Evolutionary conservation across 352 stramenopile genomes (phyloP).

Genomic region (Phytopythium delawarense): DNA sequence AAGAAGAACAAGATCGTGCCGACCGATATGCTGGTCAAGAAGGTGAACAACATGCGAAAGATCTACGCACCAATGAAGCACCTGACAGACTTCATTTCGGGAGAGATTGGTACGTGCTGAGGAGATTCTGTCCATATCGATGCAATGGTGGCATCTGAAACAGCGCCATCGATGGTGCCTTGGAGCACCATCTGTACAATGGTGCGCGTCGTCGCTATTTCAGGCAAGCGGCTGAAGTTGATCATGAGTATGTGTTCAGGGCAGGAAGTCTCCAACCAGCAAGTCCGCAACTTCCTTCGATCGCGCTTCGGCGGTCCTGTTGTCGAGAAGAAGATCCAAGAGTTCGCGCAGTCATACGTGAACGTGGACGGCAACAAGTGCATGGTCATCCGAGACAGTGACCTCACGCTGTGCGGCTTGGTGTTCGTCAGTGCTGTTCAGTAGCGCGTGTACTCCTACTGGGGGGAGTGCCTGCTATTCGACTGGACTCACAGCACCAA

Average conservation of each 20-base stretch:
- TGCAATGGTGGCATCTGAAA: neutral
- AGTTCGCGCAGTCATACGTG: neutral
- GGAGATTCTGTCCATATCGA: neutral
- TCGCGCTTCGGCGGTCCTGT: neutral
- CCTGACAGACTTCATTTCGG: neutral
- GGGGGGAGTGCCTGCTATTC: slow-evolving; percentile 14
- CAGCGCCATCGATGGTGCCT: no score
- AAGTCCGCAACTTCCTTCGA: neutral
- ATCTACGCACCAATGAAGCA: neutral
- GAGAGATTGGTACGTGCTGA: neutral
- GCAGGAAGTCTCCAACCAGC: neutral
- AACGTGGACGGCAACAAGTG: neutral
- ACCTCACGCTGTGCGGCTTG: slow-evolving; percentile 8
- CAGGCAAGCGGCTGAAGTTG: no score
- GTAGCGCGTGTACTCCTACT: slow-evolving; percentile 8
- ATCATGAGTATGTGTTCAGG: neutral
- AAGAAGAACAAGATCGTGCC: slow-evolving; percentile 1
- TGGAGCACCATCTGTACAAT: neutral
- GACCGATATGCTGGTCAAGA: neutral
- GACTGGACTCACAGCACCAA: slow-evolving; percentile 24
- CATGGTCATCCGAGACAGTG: slow-evolving; percentile 8
- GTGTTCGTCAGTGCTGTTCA: slow-evolving; percentile 13
- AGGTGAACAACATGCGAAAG: no score
- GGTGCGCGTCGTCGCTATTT: no score
- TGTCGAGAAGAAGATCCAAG: neutral